These are phyloP conservation scores for Aechmea fasciata DNA, from an alignment of 176 grass and related monocot genomes.

Conservation along the genomic window DNA sequence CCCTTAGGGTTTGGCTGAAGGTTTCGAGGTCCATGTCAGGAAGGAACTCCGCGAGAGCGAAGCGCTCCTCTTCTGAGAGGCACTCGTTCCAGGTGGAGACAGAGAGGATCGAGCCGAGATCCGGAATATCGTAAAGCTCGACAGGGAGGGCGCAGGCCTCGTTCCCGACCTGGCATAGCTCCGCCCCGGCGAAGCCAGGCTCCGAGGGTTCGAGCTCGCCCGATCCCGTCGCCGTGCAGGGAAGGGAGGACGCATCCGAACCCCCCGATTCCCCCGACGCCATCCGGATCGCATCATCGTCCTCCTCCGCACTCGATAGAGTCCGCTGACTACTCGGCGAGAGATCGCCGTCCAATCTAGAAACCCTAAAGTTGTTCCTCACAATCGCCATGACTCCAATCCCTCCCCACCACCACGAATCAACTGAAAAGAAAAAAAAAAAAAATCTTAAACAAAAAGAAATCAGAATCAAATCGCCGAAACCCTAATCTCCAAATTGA, in stretches of 20 bases:
- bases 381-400: conserved; percentile 60
- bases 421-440: neutral
- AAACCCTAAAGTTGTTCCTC: conserved; percentile 38
- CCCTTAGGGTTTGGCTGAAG: conserved; percentile 50
- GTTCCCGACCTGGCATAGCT: conserved; percentile 64
- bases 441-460: neutral
- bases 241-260: conserved; percentile 16
- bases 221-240: conserved; percentile 60
- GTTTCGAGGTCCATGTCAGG: conserved; percentile 83
- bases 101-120: conserved; percentile 41
- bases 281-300: conserved; percentile 28
- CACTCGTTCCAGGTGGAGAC: conserved; percentile 64
- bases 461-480: conserved; percentile 4
- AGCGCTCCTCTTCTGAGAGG: conserved; percentile 60
- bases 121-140: conserved; percentile 43
- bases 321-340: conserved; percentile 24
- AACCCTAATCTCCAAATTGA: conserved; percentile 41
- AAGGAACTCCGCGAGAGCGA: conserved; percentile 42
- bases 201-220: conserved; percentile 51
- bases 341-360: conserved; percentile 28
- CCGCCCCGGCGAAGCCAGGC: conserved; percentile 33
- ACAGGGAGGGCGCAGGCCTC: conserved; percentile 49
- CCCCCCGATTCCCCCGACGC: conserved; percentile 44
- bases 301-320: conserved; percentile 36
- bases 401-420: conserved; percentile 5